These are phyloP conservation scores for Alternaria sp. DNA, from an alignment of 2,329 filamentous ascomycete genomes.

Conservation along the genomic window DNA sequence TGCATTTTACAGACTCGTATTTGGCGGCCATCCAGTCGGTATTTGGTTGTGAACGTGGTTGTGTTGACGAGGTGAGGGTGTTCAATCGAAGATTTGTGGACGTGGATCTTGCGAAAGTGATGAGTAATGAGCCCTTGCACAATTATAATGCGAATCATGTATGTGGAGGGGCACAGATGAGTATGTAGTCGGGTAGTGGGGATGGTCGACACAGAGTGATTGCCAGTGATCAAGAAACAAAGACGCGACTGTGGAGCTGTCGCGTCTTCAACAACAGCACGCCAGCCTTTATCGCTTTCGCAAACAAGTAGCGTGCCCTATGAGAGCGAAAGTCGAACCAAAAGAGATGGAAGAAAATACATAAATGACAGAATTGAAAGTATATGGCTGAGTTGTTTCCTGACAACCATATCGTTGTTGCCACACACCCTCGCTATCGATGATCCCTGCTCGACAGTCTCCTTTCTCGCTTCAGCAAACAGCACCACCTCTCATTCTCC, in stretches of 20 bases:
- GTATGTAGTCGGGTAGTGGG: neutral
- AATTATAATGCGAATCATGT: neutral
- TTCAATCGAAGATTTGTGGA: neutral
- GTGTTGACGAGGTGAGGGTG: neutral
- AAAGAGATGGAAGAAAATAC: neutral
- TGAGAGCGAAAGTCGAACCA: neutral
- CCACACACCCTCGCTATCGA: conserved; percentile 8
- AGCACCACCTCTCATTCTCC: too few relatives aligned
- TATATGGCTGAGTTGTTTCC: neutral
- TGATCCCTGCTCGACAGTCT: conserved; percentile 8
- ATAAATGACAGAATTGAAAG: neutral
- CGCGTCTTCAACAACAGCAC: conserved; percentile 1
- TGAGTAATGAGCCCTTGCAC: neutral
- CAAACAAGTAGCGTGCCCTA: neutral
- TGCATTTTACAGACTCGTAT: conserved; percentile 11
- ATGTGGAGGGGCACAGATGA: neutral
- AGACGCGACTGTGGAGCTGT: conserved; percentile 6
- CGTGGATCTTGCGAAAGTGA: neutral
- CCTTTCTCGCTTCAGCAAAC: conserved; percentile 2
- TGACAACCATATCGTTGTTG: conserved; percentile 1
- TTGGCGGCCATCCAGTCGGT: conserved; percentile 5
- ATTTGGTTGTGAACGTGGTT: neutral
- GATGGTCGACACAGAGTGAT: neutral
- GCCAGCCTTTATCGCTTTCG: neutral
- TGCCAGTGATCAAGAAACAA: conserved; percentile 4